Evolutionary conservation across 192 early-diverging fungal genomes (phyloP).

Genomic region (Linnemannia zychae): DNA sequence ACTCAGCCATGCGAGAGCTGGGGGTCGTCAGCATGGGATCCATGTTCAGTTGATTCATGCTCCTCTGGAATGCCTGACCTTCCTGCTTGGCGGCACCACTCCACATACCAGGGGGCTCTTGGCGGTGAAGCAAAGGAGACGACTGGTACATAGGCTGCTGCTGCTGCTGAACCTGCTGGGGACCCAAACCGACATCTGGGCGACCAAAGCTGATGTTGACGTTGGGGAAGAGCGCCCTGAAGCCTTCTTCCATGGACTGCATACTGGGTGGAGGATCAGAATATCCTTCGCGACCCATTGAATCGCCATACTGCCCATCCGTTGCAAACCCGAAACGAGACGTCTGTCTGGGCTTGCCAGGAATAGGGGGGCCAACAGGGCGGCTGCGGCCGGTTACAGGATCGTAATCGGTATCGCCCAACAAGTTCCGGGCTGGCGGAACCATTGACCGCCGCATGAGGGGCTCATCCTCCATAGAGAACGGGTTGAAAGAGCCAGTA

Average conservation of each 20-base stretch:
- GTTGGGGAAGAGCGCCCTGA: conserved; percentile 71
- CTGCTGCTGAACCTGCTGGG: conserved; percentile 38
- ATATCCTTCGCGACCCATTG: conserved; percentile 28
- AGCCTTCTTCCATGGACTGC: conserved; percentile 67
- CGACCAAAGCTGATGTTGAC: conserved; percentile 72
- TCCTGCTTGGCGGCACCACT: conserved; percentile 21
- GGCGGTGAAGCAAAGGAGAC: conserved; percentile 24
- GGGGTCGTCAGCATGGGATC: conserved; percentile 42
- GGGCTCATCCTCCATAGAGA: conserved; percentile 56
- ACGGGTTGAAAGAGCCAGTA: conserved; percentile 64
- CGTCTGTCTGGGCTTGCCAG: conserved; percentile 54
- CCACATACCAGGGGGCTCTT: conserved; percentile 28
- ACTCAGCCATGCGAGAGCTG: conserved; percentile 44
- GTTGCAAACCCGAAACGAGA: conserved; percentile 64
- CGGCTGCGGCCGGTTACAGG: conserved; percentile 24
- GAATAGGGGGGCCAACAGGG: conserved; percentile 38
- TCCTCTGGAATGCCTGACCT: conserved; percentile 21
- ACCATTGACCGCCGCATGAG: conserved; percentile 49
- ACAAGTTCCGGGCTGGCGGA: conserved; percentile 22
- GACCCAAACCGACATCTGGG: conserved; percentile 19
- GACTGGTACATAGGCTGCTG: conserved; percentile 30
- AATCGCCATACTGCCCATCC: conserved; percentile 32
- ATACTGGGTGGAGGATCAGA: conserved; percentile 39
- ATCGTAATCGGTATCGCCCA: conserved; percentile 40
- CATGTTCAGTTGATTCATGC: conserved; percentile 33